These are phyloP conservation scores for Neckera pumila DNA, from an alignment of 225 moss, liverwort and hornwort genomes.

Conservation along the genomic window DNA sequence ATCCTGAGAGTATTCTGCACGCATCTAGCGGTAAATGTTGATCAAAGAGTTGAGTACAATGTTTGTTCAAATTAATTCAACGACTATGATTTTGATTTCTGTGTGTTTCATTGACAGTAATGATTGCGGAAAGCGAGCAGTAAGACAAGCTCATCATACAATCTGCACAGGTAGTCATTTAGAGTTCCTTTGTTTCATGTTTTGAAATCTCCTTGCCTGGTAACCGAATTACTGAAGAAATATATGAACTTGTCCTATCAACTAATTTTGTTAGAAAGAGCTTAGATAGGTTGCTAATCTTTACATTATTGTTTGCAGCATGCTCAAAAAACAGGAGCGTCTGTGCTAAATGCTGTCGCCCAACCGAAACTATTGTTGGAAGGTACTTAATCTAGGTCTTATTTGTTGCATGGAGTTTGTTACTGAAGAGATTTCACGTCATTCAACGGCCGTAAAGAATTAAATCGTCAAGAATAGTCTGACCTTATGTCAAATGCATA, in stretches of 20 bases:
- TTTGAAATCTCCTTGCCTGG: neutral
- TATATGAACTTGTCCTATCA: neutral
- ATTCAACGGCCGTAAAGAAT: neutral
- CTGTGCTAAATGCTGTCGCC: constrained; percentile 56
- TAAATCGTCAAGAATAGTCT: neutral
- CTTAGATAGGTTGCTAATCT: neutral
- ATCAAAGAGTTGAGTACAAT: neutral
- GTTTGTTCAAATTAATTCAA: neutral
- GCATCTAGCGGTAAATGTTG: neutral
- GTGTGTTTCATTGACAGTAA: constrained; percentile 23
- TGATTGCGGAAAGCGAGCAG: constrained; percentile 59
- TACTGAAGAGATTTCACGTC: neutral
- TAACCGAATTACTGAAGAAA: neutral
- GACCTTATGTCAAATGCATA: neutral
- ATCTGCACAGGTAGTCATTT: constrained; percentile 31
- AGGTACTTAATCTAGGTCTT: constrained; percentile 3
- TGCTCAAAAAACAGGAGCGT: constrained; percentile 44
- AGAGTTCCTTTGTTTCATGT: neutral
- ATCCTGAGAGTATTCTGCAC: neutral
- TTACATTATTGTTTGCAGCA: constrained; percentile 10
- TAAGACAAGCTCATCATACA: constrained; percentile 55
- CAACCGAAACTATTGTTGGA: constrained; percentile 34
- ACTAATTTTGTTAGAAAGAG: neutral
- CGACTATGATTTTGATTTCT: neutral
- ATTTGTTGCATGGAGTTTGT: neutral